Base-by-base conservation (phyloP, 202 grass and related monocot genomes). In the Dendrocalamus latiflorus region DNA sequence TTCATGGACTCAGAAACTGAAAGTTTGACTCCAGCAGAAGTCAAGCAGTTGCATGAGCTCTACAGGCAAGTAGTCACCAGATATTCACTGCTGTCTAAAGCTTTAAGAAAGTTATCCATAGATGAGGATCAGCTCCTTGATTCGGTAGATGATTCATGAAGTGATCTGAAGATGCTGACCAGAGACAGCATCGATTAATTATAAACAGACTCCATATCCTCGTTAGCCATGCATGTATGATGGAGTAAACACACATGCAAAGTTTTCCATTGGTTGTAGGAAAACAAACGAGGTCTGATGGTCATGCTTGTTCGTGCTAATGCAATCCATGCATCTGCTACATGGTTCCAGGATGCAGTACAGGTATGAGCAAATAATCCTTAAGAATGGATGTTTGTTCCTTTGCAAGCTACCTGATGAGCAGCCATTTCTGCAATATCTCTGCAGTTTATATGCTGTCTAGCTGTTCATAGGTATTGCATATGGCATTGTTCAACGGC, bases 51-150 rank as follows among this genome's bases (percentile, higher is more conserved):
- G 75, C 90, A 91, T 55, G 80, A 75, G 71, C 53, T 79, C 25
- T 98, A 95, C 48, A 95, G 63, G 82, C 76, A 95, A 84, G 47
- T 91, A 17, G 92, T 95, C 51, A 87, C 85, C 30, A 93, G 72
- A 74, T 98, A 98, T 59, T 78, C 72, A 24, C 26, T 47, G 62
- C 47, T 95, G 22, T 93, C 87, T 61, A 87, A 91, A 87, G 90
- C 92, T 75, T 81, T 95, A 57, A 85, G 60, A 63, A 91, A 84
- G 77, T 65, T 91, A 39, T 91, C 90, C 6, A 57, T 95, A 74
- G 87, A 95, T 81, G 90, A 98, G 78, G 83, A 93, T 56, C 67
- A 76, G n/a, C 88, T 93, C 24, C 68, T 90, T 69, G 78, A 67
- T 75, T 83, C 88, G 56, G 84, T 86, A 44, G 43, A 54, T 69